Evolutionary conservation across 768 basidiomycete genomes (phyloP), one percentile per base, ranked within the genome.

Genomic region (Phanerodontia chrysosporium): DNA sequence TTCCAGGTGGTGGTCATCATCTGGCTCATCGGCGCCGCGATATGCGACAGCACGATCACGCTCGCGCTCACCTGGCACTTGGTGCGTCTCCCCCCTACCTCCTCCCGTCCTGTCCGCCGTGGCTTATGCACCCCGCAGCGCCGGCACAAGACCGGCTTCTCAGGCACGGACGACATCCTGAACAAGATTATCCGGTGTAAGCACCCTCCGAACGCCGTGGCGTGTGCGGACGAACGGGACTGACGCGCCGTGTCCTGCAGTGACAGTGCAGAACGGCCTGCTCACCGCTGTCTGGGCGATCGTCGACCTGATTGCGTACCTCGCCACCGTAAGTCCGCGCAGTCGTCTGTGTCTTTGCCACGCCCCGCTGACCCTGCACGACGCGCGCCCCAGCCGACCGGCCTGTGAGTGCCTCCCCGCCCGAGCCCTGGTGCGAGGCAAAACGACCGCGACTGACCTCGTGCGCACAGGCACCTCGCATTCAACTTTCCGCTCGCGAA

Each of bases 401-500:
- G 69, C 44, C 42, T 66, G 70, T 72, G 21, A 54, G 65, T 65
- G 12, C 54, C 44, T 14, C 30, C 12, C 54, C 44, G 9, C 30
- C n/a, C 22, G 18, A 7, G 27, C 3, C n/a, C 16, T 12, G 21
- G 27, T 35, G 14, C 32, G 32, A 35, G 32, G 14, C n/a, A 35
- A 14, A 14, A 21, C 42, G 21, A 12, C 24, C 21, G 27, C 32
- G 45, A 52, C 27, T 28, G 25, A 44, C 44, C 18, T 14, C 7
- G 16, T 30, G 22, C 27, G 25, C 3, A 7, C 58, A 76, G 75
- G 36, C 73, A 78, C 62, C 65, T 78, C 3, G 65, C 72, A 14
- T 74, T 76, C 66, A 74, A 73, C 64, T 69, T 76, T 49, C 70
- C 71, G 7, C 71, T 77, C 16, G 70, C 74, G 44, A 78, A 77